These are phyloP conservation scores for Collybiopsis luxurians DNA, from an alignment of 768 basidiomycete species.

Conservation along the genomic window DNA sequence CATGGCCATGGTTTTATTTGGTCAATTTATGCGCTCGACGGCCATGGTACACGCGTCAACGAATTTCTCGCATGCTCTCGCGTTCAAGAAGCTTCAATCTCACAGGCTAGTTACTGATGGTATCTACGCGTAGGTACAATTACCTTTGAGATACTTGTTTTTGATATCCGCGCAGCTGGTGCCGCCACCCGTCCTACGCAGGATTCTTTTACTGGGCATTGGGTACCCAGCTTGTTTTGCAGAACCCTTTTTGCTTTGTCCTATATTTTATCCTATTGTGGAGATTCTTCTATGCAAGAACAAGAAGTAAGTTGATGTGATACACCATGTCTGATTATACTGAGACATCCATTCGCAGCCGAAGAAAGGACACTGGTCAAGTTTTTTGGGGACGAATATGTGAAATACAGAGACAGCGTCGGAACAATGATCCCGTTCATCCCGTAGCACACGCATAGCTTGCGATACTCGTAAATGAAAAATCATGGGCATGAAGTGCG, in stretches of 20 bases:
- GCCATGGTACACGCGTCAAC: conserved; percentile 97
- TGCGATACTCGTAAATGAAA: background rate
- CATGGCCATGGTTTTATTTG: conserved; percentile 56
- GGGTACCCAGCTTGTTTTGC: conserved; percentile 88
- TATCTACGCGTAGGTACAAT: conserved; percentile 73
- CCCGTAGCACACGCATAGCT: conserved; percentile 37
- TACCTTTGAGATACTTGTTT: background rate
- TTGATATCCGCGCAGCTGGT: conserved; percentile 50
- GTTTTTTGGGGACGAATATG: conserved; percentile 92
- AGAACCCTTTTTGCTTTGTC: conserved; percentile 75
- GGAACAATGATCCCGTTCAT: conserved; percentile 90
- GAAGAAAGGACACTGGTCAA: conserved; percentile 78
- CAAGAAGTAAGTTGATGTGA: conserved; percentile 55
- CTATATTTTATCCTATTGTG: conserved; percentile 70
- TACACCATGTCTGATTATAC: background rate
- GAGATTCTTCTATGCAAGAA: conserved; percentile 84
- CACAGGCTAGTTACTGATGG: conserved; percentile 88
- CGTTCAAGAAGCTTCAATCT: conserved; percentile 63
- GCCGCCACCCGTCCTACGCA: conserved; percentile 93
- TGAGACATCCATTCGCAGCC: conserved; percentile 38
- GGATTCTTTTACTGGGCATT: conserved; percentile 99
- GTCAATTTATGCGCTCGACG: conserved; percentile 76
- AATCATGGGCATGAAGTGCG: background rate
- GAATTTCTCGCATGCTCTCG: conserved; percentile 91
- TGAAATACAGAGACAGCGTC: conserved; percentile 69